Evolutionary conservation across 176 grass and related monocot species (phyloP), one percentile per base, ranked within the genome.

Genomic region (Paspalum vaginatum): DNA sequence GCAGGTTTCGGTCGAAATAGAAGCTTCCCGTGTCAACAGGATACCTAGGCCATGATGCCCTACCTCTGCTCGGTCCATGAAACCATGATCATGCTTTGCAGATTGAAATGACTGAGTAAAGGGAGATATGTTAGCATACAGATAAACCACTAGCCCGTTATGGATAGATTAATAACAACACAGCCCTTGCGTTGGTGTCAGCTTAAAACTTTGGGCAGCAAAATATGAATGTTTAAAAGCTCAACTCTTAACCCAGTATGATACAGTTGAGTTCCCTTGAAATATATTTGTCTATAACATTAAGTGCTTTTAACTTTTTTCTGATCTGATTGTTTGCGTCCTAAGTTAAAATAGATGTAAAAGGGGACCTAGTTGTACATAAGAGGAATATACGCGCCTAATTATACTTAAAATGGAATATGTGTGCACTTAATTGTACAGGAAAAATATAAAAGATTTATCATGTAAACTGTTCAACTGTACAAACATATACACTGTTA

Each of bases 1-100:
- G 70, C 84, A 95, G 81, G 92, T 98, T 89, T 91, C 91, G 8
- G 75, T 90, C 51, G 94, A 94, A 94, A 91, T 41, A 79, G 91
- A 81, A 61, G 58, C 92, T 65, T 94, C 89, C 68, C 91, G 82
- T 76, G 78, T 84, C 6, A 87, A 90, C 57, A 80, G 74, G 27
- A 79, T 87, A 53, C 86, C 88, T 62, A 78, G 75, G 53, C 59
- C 78, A 86, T 74, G 68, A 53, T 82, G 78, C 59, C 81, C 88
- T 41, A 67, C 58, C 59, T 90, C 86, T 46, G 45, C 77, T 77
- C 70, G 65, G 68, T 85, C 81, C 49, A 58, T 74, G 42, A 46
- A 41, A 38, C 61, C 66, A 74, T 72, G 81, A 60, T 77, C 73
- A 54, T 74, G 61, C 58, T 87, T 90, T n/a, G 61, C 48, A 73